Conservation (phyloP, 148 eudicot genomes). For the Oxyria digyna region DNA sequence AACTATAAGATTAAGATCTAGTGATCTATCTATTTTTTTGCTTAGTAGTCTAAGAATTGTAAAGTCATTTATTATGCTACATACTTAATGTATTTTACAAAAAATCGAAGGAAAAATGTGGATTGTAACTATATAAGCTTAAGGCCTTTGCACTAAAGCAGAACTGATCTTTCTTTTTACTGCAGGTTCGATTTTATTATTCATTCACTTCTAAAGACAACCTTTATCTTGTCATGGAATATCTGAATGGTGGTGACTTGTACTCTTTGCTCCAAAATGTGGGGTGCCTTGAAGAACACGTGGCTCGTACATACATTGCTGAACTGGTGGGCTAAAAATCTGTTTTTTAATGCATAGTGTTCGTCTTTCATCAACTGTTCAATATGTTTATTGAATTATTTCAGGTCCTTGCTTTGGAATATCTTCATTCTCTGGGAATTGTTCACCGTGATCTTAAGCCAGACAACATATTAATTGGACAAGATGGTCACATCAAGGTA, state of each 20-base stretch:
- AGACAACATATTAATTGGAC: conserved; percentile 89
- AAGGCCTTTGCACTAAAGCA: not conserved
- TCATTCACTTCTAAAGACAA: conserved; percentile 98
- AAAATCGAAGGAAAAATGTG: not conserved
- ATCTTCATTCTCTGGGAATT: conserved; percentile 78
- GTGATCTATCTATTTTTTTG: too few relatives aligned
- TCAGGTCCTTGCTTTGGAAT: conserved; percentile 98
- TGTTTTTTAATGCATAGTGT: not conserved
- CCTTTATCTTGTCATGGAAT: conserved; percentile 97
- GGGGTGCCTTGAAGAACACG: conserved; percentile 96
- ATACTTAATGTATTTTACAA: not conserved
- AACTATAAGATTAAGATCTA: not conserved
- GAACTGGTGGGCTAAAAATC: conserved; percentile 62
- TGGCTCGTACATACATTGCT: conserved; percentile 93
- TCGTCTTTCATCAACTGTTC: conserved; percentile 3
- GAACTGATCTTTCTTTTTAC: not conserved
- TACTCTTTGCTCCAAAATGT: conserved; percentile 79
- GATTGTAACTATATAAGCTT: not conserved
- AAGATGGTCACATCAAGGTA: conserved; percentile 99
- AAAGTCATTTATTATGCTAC: not conserved
- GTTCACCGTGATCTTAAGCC: conserved; percentile 96
- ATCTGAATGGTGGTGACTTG: conserved; percentile 96
- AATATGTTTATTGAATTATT: not conserved
- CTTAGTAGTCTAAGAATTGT: not conserved
- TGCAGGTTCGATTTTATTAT: conserved; percentile 95